Base-by-base conservation (phyloP, 805 yeast genomes). In the Saccharomycopsis fibuligera region DNA sequence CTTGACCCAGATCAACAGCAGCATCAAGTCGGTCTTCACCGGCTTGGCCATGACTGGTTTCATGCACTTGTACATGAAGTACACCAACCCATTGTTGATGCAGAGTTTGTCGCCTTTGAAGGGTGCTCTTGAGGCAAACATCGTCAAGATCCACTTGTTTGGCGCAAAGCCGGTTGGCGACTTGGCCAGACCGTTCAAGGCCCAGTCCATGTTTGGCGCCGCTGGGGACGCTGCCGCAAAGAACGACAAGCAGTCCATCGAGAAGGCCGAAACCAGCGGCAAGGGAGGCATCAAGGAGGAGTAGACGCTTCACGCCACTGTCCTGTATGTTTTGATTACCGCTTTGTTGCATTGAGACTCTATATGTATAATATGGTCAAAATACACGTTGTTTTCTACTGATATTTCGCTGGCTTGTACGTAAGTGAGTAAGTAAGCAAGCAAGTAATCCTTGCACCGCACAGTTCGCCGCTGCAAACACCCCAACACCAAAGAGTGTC, bases 61-160 rank as follows among this genome's bases (percentile, higher is more conserved):
- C 81, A 90, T 91, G 98, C 99, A 93, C 69, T 63, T 93, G 54
- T 91, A 91, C 80, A 80, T 93, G 95, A 85, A 88, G 70, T 93
- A 88, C 76, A 89, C 97, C 67, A 89, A 93, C 71, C 99, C 99
- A 52, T 78, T 93, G 65, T 81, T 93, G 58, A 85, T 91, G 89
- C 98, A 93, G 74, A 81, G 90, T 56, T 78, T 93, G 59, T 78
- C 95, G 46, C 91, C 96, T 45, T 72, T 93, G 60, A 93, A 93
- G 78, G 72, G 86, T 58, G 96, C 95, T 41, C 69, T 88, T 49
- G 98, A 93, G 72, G 72, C 86, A 62, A 89, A 89, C 71, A 79
- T 88, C 58, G 96, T 91, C 60, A 81, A 87, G 74, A 87, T 93
- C 67, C 96, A 93, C 67, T 62, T 93, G 50, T 86, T 86, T 60